These are phyloP conservation scores for Striga hermonthica DNA, from an alignment of 305 asterid genomes.

Conservation along the genomic window DNA sequence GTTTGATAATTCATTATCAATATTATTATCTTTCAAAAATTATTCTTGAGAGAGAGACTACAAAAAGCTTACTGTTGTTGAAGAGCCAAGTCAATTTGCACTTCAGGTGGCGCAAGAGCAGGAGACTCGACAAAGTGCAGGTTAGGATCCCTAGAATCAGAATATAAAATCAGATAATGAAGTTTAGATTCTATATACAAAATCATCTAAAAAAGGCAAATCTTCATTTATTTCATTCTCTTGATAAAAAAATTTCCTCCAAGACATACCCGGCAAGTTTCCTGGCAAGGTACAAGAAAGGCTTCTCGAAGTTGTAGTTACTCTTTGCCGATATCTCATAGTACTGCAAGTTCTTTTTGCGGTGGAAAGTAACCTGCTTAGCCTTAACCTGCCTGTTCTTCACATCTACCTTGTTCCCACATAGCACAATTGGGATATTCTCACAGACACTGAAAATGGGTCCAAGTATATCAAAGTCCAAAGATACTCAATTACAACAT, in stretches of 20 bases:
- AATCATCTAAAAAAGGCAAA: not conserved
- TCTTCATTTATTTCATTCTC: no score
- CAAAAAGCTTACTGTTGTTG: conserved; percentile 42
- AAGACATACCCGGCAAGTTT: conserved; percentile 54
- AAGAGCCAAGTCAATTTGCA: conserved; percentile 47
- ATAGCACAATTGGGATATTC: conserved; percentile 48
- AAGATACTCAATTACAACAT: not conserved
- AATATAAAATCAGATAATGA: not conserved
- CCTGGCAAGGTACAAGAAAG: conserved; percentile 70
- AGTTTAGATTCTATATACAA: not conserved
- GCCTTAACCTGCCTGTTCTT: conserved; percentile 72
- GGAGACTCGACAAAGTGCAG: conserved; percentile 72
- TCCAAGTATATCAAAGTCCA: not conserved
- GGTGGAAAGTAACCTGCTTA: conserved; percentile 50
- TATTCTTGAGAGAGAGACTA: not conserved
- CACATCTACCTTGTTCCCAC: conserved; percentile 55
- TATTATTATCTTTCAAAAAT: not conserved
- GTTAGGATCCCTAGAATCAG: conserved; percentile 39
- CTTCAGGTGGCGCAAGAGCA: conserved; percentile 76
- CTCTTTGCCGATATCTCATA: conserved; percentile 54
- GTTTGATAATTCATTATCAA: not conserved
- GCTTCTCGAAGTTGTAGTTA: conserved; percentile 74
- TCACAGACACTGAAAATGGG: conserved; percentile 61
- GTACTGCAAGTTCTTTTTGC: conserved; percentile 53
- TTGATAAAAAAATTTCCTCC: no score